Evolutionary conservation across 352 stramenopile species (phyloP).

Genomic region (Phytophthora ramorum): DNA sequence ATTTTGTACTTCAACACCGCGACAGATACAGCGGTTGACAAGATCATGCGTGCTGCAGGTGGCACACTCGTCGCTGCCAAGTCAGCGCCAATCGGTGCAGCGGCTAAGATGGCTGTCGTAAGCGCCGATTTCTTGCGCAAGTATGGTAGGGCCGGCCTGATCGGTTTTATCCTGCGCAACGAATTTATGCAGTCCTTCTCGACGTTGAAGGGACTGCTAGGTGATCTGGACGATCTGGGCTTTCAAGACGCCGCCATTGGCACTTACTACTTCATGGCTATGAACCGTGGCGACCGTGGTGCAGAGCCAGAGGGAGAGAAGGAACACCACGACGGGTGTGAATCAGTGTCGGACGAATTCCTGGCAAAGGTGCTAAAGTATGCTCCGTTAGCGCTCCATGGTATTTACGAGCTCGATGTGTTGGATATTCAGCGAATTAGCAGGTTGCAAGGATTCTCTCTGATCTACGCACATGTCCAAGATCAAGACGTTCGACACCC

Average conservation of each 20-base stretch:
- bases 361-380: conserved; percentile 78
- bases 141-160: conserved; percentile 77
- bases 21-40: conserved; percentile 85
- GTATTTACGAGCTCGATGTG: conserved; percentile 86
- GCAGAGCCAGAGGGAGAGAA: conserved; percentile 70
- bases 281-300: conserved; percentile 85
- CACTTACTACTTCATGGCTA: conserved; percentile 91
- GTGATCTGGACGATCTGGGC: conserved; percentile 78
- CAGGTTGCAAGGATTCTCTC: conserved; percentile 74
- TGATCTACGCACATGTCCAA: conserved; percentile 88
- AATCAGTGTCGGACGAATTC: conserved; percentile 72
- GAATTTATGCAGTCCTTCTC: conserved; percentile 91
- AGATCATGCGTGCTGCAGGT: conserved; percentile 82
- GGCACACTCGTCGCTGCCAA: conserved; percentile 82
- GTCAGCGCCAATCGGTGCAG: conserved; percentile 79
- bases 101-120: conserved; percentile 85
- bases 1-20: conserved; percentile 81
- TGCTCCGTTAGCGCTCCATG: conserved; percentile 79
- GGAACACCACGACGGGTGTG: conserved; percentile 60
- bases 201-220: conserved; percentile 83
- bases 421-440: conserved; percentile 88
- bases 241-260: conserved; percentile 89
- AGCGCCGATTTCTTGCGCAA: conserved; percentile 88
- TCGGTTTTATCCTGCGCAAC: conserved; percentile 88
- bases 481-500: conserved; percentile 82